A percentile compares a stretch with the other conserved stretches of the same genome.
Conservation (phyloP, 208 protist genomes). For the Porcisia deanei region DNA sequence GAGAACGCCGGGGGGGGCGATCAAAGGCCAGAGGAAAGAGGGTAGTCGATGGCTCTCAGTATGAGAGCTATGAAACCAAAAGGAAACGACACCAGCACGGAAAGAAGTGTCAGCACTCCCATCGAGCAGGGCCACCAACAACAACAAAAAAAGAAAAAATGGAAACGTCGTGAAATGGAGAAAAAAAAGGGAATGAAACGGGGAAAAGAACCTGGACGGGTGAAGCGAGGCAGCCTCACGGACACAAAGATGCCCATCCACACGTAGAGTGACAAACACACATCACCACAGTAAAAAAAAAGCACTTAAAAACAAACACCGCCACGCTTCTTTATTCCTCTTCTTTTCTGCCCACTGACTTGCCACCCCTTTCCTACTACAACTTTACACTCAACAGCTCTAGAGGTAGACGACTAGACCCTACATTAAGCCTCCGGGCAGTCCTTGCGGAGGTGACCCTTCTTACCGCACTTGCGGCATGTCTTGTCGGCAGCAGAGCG, state of each 20-base stretch:
- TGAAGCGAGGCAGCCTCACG: background rate
- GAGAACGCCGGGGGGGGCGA: too few species aligned
- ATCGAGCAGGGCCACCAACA: too few species aligned
- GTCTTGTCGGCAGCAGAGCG: constrained; percentile 39
- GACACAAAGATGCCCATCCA: background rate
- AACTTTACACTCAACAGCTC: background rate
- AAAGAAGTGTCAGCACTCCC: background rate
- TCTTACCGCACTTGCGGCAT: constrained; percentile 80
- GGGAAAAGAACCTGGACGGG: background rate
- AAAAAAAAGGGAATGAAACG: background rate
- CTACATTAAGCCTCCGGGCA: constrained; percentile 54
- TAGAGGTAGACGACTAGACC: background rate
- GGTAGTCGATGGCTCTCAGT: too few species aligned
- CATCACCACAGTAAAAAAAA: background rate
- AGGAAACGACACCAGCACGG: background rate
- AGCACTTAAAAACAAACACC: background rate
- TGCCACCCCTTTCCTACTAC: background rate
- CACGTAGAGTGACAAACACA: background rate
- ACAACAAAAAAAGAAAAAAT: constrained; percentile 14
- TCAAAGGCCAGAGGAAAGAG: too few species aligned
- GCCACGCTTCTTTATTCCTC: background rate
- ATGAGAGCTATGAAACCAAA: too few species aligned
- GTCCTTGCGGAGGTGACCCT: constrained; percentile 71
- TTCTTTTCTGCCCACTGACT: background rate
- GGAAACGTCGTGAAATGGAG: constrained; percentile 9